Evolutionary conservation across 345 rosid genomes (phyloP).

Genomic region (Populus deltoides): DNA sequence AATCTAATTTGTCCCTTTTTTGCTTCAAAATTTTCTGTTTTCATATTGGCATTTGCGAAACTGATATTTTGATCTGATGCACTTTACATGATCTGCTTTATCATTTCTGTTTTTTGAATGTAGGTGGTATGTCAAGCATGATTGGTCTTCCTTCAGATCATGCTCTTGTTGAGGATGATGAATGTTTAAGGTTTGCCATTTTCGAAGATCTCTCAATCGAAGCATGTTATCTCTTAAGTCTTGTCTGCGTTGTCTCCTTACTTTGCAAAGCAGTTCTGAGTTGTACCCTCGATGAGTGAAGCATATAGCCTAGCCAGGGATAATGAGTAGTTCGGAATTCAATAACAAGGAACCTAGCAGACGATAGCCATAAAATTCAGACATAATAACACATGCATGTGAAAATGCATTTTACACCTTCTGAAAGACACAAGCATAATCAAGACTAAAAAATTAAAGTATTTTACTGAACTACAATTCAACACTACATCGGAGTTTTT

Average conservation of each 20-base stretch:
- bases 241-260: background rate
- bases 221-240: too few relatives aligned
- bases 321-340: background rate
- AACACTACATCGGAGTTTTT: background rate
- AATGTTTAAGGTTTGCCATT: slow-evolving; percentile 67
- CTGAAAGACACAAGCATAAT: too few relatives aligned
- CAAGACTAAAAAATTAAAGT: too few relatives aligned
- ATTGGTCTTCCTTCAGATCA: slow-evolving; percentile 92
- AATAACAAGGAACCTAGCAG: background rate
- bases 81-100: background rate
- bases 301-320: background rate
- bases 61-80: background rate
- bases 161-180: slow-evolving; percentile 70
- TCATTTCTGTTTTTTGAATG: slow-evolving; percentile 12
- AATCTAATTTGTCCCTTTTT: background rate
- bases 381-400: too few relatives aligned
- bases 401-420: too few relatives aligned
- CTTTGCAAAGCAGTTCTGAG: background rate
- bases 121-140: slow-evolving; percentile 78
- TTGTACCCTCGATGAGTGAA: background rate
- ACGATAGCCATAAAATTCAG: background rate
- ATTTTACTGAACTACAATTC: background rate
- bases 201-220: background rate
- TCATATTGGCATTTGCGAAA: background rate
- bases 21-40: background rate